These are phyloP conservation scores for Pichia sporocuriosa DNA, from an alignment of 805 yeast species.

Conservation along the genomic window DNA sequence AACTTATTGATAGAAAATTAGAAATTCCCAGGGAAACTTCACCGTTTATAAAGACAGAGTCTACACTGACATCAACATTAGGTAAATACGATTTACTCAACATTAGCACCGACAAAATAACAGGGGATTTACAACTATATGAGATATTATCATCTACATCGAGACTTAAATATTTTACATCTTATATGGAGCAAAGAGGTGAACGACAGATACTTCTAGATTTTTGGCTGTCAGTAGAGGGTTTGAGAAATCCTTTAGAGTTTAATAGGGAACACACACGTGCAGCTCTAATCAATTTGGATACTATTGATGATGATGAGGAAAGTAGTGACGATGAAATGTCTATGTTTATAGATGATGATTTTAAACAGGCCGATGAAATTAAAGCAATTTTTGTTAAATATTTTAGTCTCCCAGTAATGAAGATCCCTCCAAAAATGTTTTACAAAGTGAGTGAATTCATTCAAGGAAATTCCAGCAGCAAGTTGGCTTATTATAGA, in stretches of 20 bases:
- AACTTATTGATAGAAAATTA: neutral
- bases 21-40: no score
- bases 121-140: neutral
- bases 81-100: neutral
- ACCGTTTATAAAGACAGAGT: no score
- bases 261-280: slow-evolving; percentile 5
- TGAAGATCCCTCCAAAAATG: slow-evolving; percentile 25
- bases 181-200: slow-evolving; percentile 47
- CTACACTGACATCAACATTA: no score
- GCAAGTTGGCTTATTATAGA: slow-evolving; percentile 33
- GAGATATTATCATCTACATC: slow-evolving; percentile 6
- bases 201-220: slow-evolving; percentile 41
- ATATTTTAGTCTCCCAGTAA: slow-evolving; percentile 32
- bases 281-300: neutral
- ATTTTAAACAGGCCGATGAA: slow-evolving; percentile 44
- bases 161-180: slow-evolving; percentile 40
- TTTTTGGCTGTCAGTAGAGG: slow-evolving; percentile 62
- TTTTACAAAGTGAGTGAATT: slow-evolving; percentile 34
- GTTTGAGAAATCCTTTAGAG: slow-evolving; percentile 67
- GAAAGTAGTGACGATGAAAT: slow-evolving; percentile 21
- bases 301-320: slow-evolving; percentile 20
- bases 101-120: neutral
- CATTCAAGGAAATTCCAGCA: slow-evolving; percentile 22
- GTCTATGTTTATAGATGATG: slow-evolving; percentile 14
- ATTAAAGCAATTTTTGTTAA: slow-evolving; percentile 41